Base-by-base conservation (phyloP, 768 basidiomycete genomes). In the Gautieria morchelliformis region DNA sequence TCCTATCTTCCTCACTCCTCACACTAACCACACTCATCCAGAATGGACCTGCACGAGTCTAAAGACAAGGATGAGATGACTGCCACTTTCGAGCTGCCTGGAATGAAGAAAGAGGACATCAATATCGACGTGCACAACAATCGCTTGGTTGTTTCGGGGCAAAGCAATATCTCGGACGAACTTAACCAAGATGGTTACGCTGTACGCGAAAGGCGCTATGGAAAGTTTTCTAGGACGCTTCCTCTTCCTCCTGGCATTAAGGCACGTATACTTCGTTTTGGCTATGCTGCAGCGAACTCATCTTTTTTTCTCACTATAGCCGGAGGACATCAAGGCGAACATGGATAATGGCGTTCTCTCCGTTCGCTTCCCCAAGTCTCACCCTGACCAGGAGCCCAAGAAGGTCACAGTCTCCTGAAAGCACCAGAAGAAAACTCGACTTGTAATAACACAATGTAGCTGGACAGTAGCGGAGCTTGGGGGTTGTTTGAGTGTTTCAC, bases 81-180 rank as follows among this genome's bases (percentile, higher is more conserved):
- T 0, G 81, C 81, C 41, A 66, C 72, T 8, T 81, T 84, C 62
- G 82, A 84, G 61, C 68, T 84, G 8, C 82, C 83, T 0, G 82
- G 82, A 19, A 24, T 83, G 48, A 69, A 69, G 56, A 75, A 78
- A 35, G 75, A 80, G 45, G 68, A 82, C 57, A 70, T 83, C 52
- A 66, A 67, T 51, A 75, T 84, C 61, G 80, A 83, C 55, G 63
- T 81, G 8, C 74, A 76, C 58, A 72, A 76, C 59, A 75, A 77
- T 59, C 69, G 73, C 1, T 75, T 84, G 49, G 76, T 66, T 46
- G 63, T 84, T 48, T 76, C 80, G 3, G 83, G 79, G 10, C 77
- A 83, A 68, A 69, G 63, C 24, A 71, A 67, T 45, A 48, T 63
- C 42, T 63, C 66, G 6, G 51, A 65, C 12, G 61, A 75, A 24